Evolutionary conservation across 23 red algal genomes (phyloP).

Genomic region (Gracilaria domingensis): DNA sequence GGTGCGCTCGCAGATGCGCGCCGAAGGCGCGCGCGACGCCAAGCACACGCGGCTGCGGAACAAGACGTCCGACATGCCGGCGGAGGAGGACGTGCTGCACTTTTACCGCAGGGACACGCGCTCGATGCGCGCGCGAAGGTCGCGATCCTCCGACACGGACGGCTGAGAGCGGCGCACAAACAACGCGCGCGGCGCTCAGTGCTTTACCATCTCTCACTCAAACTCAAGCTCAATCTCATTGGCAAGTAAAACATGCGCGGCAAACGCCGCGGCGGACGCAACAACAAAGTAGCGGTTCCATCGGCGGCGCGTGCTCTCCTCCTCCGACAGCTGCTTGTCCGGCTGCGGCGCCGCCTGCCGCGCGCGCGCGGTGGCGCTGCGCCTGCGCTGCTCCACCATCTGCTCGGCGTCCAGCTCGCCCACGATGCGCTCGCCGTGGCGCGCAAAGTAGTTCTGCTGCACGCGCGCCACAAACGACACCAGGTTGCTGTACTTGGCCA

Average conservation of each 20-base stretch:
- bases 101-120: neutral
- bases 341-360: neutral
- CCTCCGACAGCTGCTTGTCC: neutral
- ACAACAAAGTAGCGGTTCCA: conserved; percentile 70
- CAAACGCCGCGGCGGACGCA: conserved; percentile 51
- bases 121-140: neutral
- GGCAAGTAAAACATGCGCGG: conserved; percentile 59
- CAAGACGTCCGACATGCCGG: neutral
- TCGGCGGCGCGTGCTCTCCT: conserved; percentile 28
- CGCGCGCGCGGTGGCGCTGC: conserved; percentile 16
- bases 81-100: neutral
- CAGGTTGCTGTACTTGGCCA: conserved; percentile 51
- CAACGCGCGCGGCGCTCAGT: too few relatives aligned
- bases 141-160: conserved; percentile 16
- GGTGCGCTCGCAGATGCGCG: neutral
- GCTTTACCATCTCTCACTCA: neutral
- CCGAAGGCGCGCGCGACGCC: neutral
- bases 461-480: conserved; percentile 63
- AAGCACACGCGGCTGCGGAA: neutral
- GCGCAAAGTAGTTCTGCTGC: conserved; percentile 42
- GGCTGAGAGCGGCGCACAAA: neutral
- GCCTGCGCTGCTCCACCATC: conserved; percentile 29
- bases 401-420: conserved; percentile 46
- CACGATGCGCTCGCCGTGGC: conserved; percentile 47
- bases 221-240: conserved; percentile 75